A percentile compares a stretch with the other conserved stretches of the same genome.
Conservation (phyloP, 2,329 filamentous ascomycete species). For the Calonectria montana region DNA sequence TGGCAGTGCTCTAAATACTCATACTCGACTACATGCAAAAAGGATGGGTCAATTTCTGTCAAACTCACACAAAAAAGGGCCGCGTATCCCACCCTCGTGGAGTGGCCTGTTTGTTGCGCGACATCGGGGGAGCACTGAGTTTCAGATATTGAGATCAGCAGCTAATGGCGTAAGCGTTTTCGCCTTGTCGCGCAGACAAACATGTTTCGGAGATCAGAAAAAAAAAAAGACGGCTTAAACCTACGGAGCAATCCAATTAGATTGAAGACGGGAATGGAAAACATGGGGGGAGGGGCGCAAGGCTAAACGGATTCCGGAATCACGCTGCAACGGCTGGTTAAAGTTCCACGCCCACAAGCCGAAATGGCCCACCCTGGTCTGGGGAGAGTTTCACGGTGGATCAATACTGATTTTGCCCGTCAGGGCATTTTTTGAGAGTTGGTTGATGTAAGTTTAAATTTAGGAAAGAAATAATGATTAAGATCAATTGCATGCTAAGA, state of each 20-base stretch:
- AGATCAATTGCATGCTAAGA: no score
- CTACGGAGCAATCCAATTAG: neutral
- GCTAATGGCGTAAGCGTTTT: neutral
- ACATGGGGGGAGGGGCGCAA: no score
- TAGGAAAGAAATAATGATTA: no score
- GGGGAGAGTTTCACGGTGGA: no score
- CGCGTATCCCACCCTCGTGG: slow-evolving; percentile 17
- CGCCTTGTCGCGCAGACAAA: neutral
- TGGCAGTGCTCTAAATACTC: neutral
- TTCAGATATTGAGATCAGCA: slow-evolving; percentile 13
- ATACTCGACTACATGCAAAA: neutral
- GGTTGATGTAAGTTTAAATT: no score
- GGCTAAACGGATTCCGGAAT: no score
- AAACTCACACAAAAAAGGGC: neutral
- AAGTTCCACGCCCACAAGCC: neutral
- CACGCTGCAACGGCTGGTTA: neutral
- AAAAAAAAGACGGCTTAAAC: neutral
- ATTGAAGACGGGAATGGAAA: neutral
- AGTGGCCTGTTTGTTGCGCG: slow-evolving; percentile 20
- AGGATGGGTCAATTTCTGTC: neutral
- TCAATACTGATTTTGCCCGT: no score
- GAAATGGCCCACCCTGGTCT: no score
- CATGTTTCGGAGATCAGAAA: neutral
- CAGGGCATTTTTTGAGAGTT: no score
- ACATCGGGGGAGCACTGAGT: slow-evolving; percentile 3